Percentiles rank a stretch among this genome's conserved stretches.
These are phyloP conservation scores for Xylariaceae sp. DNA, from an alignment of 2,329 filamentous ascomycete genomes.

Conservation along the genomic window DNA sequence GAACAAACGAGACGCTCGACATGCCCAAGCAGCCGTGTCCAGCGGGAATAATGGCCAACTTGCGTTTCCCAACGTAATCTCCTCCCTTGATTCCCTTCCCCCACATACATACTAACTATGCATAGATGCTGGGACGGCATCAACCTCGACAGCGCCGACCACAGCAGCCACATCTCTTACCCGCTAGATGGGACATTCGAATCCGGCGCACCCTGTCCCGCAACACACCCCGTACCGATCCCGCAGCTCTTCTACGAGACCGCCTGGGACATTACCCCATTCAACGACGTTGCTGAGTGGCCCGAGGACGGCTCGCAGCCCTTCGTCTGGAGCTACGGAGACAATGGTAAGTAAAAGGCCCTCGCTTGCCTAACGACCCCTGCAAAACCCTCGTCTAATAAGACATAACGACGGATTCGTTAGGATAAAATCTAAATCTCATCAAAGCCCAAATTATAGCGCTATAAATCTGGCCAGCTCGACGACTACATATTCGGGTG, in stretches of 20 bases:
- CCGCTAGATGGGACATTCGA: constrained; percentile 46
- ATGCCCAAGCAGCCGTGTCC: constrained; percentile 57
- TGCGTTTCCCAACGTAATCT: constrained; percentile 56
- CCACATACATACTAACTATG: too few relatives aligned
- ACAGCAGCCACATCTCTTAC: constrained; percentile 58
- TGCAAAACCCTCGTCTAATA: too few relatives aligned
- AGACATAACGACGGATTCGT: too few relatives aligned
- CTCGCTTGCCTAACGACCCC: too few relatives aligned
- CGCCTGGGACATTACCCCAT: constrained; percentile 52
- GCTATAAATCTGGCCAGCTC: too few relatives aligned
- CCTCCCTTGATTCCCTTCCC: neutral
- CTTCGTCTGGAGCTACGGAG: constrained; percentile 32
- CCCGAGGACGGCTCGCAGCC: constrained; percentile 39
- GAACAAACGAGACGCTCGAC: constrained; percentile 18
- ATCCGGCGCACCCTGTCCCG: constrained; percentile 55
- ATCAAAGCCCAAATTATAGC: too few relatives aligned
- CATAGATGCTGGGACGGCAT: constrained; percentile 62
- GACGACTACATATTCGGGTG: constrained; percentile 31
- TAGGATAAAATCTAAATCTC: too few relatives aligned
- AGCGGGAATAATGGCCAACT: constrained; percentile 55
- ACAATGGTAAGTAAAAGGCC: too few relatives aligned
- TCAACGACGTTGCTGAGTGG: constrained; percentile 38
- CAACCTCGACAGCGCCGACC: constrained; percentile 53
- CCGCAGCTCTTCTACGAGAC: constrained; percentile 68
- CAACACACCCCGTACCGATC: constrained; percentile 58